Evolutionary conservation across 2,329 filamentous ascomycete genomes (phyloP).

Genomic region (Phyllosticta citribraziliensis): DNA sequence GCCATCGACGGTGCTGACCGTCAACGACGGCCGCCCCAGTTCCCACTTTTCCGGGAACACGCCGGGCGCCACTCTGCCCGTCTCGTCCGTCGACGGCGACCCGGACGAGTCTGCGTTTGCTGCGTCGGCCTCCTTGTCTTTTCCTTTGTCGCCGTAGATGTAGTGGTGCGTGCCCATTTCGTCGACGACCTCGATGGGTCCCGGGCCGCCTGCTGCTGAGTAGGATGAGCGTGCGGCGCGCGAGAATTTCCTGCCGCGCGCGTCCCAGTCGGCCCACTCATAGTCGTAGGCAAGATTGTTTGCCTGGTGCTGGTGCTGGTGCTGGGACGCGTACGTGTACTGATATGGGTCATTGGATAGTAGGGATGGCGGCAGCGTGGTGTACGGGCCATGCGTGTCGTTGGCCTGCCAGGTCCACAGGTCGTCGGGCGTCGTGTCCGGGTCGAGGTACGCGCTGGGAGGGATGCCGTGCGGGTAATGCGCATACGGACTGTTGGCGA

Average conservation of each 20-base stretch:
- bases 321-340: not conserved
- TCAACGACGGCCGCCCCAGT: not conserved
- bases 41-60: not conserved
- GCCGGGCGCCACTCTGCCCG: not conserved
- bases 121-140: not conserved
- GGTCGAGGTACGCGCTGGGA: not conserved
- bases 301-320: not conserved
- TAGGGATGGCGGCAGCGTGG: not conserved
- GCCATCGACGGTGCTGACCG: too few relatives aligned
- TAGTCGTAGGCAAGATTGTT: not conserved
- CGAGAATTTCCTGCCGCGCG: not conserved
- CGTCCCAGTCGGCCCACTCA: not conserved
- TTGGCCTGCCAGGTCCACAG: conserved; percentile 3
- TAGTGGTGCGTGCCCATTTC: not conserved
- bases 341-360: not conserved
- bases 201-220: not conserved
- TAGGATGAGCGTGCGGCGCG: not conserved
- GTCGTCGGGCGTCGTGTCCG: conserved; percentile 6
- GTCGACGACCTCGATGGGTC: not conserved
- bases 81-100: not conserved
- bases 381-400: not conserved
- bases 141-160: not conserved
- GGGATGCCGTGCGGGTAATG: not conserved
- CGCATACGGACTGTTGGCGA: not conserved
- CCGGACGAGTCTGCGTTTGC: too few relatives aligned